These are phyloP conservation scores for Rhizopus arrhizus DNA, from an alignment of 371 early-diverging fungal species.

Conservation along the genomic window DNA sequence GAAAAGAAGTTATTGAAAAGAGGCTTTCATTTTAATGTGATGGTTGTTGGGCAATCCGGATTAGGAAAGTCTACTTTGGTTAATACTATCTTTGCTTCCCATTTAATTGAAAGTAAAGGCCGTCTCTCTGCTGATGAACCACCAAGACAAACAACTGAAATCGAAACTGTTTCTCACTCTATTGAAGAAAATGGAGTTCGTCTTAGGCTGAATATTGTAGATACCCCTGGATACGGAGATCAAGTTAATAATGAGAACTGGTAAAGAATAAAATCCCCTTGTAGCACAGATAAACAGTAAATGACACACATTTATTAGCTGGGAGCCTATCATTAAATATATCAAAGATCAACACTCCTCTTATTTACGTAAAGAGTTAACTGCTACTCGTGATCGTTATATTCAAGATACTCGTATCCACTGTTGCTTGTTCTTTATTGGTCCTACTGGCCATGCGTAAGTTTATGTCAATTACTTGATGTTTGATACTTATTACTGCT, in stretches of 20 bases:
- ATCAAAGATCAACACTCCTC: constrained; percentile 91
- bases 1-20: constrained; percentile 91
- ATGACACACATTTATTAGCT: constrained; percentile 44
- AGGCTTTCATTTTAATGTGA: constrained; percentile 93
- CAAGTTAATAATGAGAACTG: constrained; percentile 90
- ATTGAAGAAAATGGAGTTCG: constrained; percentile 86
- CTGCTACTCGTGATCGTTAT: constrained; percentile 80
- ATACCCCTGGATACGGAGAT: constrained; percentile 81
- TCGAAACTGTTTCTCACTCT: constrained; percentile 79
- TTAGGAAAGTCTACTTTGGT: constrained; percentile 98
- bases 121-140: constrained; percentile 74
- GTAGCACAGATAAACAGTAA: background rate
- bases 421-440: constrained; percentile 77
- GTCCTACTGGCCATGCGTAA: constrained; percentile 75
- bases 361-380: constrained; percentile 85
- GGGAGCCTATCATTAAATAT: constrained; percentile 89
- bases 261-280: constrained; percentile 30
- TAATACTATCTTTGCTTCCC: constrained; percentile 91
- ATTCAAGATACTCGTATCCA: constrained; percentile 87
- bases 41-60: constrained; percentile 96
- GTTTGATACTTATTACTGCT: background rate
- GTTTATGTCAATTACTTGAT: constrained; percentile 21
- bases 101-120: constrained; percentile 84
- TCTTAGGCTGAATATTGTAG: constrained; percentile 82
- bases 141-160: constrained; percentile 83